Evolutionary conservation across 129 eudicot genomes (phyloP).

Genomic region (carrot (Daucus carota)): DNA sequence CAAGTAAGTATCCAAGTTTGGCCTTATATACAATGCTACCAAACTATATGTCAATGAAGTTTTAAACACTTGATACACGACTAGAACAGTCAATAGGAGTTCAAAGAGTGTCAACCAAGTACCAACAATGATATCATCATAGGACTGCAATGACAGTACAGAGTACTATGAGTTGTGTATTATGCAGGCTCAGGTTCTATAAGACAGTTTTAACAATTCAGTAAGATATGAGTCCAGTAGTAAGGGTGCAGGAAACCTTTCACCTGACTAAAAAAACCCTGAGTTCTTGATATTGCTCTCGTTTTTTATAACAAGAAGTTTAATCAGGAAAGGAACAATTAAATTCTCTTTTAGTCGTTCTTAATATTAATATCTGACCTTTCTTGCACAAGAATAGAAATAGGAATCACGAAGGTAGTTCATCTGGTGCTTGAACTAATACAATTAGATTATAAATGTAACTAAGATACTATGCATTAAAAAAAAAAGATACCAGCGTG

Average conservation of each 20-base stretch:
- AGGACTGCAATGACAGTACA: background rate
- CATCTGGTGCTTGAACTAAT: background rate
- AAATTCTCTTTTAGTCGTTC: background rate
- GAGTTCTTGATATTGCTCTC: background rate
- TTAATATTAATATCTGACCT: background rate
- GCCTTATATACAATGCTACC: background rate
- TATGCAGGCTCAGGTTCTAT: background rate
- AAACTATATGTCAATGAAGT: background rate
- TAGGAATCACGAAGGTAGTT: background rate
- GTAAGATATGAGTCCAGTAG: background rate
- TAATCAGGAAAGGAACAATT: background rate
- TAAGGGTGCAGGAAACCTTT: background rate
- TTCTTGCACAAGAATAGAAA: background rate
- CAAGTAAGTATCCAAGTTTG: constrained; percentile 5
- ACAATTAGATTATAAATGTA: background rate
- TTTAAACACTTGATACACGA: background rate
- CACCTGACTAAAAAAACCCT: background rate
- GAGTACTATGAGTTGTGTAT: background rate
- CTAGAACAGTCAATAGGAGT: background rate
- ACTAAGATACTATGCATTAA: too few species aligned
- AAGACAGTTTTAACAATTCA: background rate
- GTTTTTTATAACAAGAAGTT: background rate
- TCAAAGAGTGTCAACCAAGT: background rate
- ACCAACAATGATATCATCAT: background rate
- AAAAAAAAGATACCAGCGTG: too few species aligned